Conservation (phyloP, 1,284 basidiomycete species). For the Jaminaea rosea region DNA sequence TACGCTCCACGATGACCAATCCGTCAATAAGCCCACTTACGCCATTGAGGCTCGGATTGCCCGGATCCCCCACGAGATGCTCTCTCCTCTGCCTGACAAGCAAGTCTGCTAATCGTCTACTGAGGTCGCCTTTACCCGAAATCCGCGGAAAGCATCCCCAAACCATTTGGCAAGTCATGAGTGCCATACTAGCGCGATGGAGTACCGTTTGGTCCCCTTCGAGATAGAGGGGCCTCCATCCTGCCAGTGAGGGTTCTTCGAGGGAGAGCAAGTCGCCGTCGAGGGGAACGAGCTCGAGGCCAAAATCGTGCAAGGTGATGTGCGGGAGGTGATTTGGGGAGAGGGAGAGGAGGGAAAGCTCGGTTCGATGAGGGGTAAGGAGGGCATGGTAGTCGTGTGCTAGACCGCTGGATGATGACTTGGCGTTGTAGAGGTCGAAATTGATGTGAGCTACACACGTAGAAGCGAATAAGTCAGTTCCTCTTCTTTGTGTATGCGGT, state of each 20-base stretch:
- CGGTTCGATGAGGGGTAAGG: slow-evolving; percentile 77
- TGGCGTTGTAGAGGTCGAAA: slow-evolving; percentile 32
- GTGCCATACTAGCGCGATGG: slow-evolving; percentile 76
- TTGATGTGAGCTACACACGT: slow-evolving; percentile 64
- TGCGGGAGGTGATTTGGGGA: slow-evolving; percentile 54
- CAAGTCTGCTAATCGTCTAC: slow-evolving; percentile 65
- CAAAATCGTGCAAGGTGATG: slow-evolving; percentile 70
- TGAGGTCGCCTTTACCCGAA: slow-evolving; percentile 79
- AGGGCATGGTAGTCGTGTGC: slow-evolving; percentile 80
- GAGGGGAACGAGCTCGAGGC: slow-evolving; percentile 83
- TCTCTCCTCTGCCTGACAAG: slow-evolving; percentile 57
- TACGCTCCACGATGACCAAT: slow-evolving; percentile 78
- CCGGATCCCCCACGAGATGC: slow-evolving; percentile 45
- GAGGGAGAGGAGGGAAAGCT: slow-evolving; percentile 54
- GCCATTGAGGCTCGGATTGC: slow-evolving; percentile 26
- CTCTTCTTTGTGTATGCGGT: no score
- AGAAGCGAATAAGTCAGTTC: neutral
- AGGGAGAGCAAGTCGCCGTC: slow-evolving; percentile 60
- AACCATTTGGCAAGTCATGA: slow-evolving; percentile 73
- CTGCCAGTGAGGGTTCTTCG: slow-evolving; percentile 25
- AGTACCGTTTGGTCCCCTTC: slow-evolving; percentile 87
- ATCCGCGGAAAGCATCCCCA: slow-evolving; percentile 87
- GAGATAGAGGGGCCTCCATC: slow-evolving; percentile 50
- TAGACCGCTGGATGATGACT: slow-evolving; percentile 19
- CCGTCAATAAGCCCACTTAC: slow-evolving; percentile 60